Percentiles rank a stretch among this genome's conserved stretches.
phyloP scores from a whole-genome alignment of 2,329 filamentous ascomycete species.

The Diaporthe citri region DNA sequence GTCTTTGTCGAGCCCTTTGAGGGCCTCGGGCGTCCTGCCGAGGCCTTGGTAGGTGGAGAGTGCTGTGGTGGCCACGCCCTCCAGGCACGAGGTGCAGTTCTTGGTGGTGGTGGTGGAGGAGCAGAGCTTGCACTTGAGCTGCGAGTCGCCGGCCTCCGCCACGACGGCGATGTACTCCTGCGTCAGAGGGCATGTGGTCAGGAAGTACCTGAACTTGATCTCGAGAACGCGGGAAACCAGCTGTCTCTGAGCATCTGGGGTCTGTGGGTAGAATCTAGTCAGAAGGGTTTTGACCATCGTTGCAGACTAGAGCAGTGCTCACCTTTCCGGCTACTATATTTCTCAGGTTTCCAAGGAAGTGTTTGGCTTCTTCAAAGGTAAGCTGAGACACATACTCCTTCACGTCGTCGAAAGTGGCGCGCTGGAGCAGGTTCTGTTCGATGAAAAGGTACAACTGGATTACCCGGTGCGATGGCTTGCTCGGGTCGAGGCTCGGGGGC shows the following conservation, averaged over 20 bases:
- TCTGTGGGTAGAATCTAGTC: neutral
- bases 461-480: constrained; percentile 45
- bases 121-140: constrained; percentile 44
- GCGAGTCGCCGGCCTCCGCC: constrained; percentile 42
- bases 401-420: constrained; percentile 59
- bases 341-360: constrained; percentile 55
- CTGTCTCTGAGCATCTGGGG: constrained; percentile 24
- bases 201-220: constrained; percentile 59
- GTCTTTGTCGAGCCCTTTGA: constrained; percentile 47
- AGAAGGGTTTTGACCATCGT: neutral
- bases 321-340: constrained; percentile 51
- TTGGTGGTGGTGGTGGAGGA: neutral
- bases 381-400: constrained; percentile 59
- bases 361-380: constrained; percentile 53
- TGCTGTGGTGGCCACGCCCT: constrained; percentile 43
- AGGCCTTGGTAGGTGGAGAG: constrained; percentile 44
- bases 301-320: constrained; percentile 13
- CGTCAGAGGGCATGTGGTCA: constrained; percentile 54
- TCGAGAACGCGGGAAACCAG: constrained; percentile 50
- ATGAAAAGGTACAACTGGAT: constrained; percentile 51
- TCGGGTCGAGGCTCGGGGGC: constrained; percentile 31
- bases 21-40: constrained; percentile 40
- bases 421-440: constrained; percentile 49
- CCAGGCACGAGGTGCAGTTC: constrained; percentile 43
- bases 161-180: constrained; percentile 45